phyloP scores from a whole-genome alignment of 177 flowering plant genomes.

The Vitis hybrid region DNA sequence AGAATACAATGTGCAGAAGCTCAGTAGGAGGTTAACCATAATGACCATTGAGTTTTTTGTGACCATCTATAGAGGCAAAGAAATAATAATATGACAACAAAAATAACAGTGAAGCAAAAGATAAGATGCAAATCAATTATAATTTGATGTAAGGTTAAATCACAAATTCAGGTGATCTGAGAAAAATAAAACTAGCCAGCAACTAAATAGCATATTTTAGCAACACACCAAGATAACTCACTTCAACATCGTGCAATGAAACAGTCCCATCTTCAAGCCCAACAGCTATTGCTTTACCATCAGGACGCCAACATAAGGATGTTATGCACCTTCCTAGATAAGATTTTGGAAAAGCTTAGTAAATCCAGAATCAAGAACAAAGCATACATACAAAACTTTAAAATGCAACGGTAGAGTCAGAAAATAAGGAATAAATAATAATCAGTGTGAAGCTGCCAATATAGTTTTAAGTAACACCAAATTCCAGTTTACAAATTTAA shows the following conservation, averaged over 20 bases:
- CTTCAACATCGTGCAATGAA: constrained; percentile 90
- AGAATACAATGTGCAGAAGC: background rate
- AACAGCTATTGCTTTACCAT: constrained; percentile 92
- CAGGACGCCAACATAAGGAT: constrained; percentile 95
- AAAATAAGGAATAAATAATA: too few relatives aligned
- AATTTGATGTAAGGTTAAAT: background rate
- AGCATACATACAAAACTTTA: background rate
- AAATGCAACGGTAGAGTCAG: background rate
- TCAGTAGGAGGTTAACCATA: background rate
- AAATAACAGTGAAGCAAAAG: background rate
- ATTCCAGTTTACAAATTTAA: too few relatives aligned
- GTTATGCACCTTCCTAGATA: constrained; percentile 66
- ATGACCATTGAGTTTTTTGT: background rate
- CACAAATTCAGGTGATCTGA: background rate
- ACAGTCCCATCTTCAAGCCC: constrained; percentile 95
- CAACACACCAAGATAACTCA: constrained; percentile 27
- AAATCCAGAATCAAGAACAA: background rate
- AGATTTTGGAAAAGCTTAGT: constrained; percentile 4
- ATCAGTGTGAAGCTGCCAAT: too few relatives aligned
- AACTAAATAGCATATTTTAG: background rate
- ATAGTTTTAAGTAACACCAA: too few relatives aligned
- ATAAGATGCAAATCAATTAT: background rate
- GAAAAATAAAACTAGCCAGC: background rate
- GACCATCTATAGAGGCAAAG: background rate
- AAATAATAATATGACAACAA: background rate